Evolutionary conservation across 2,329 filamentous ascomycete species (phyloP).

Genomic region (Arthrobotrys conoides): DNA sequence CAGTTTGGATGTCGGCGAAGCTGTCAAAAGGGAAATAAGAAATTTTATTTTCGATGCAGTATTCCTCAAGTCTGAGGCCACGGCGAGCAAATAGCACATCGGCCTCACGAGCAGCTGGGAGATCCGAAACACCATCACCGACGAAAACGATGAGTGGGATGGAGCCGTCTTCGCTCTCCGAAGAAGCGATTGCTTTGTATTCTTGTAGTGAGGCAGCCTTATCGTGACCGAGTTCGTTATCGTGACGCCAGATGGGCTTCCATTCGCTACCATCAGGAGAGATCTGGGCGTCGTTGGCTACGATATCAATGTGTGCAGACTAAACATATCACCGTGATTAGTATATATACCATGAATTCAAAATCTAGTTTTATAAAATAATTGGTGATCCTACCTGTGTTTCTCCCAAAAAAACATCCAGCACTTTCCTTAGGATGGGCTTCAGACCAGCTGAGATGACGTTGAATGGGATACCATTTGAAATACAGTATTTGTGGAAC

Average conservation of each 20-base stretch:
- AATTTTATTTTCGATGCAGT: conserved; percentile 76
- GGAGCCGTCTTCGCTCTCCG: conserved; percentile 73
- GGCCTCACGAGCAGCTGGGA: conserved; percentile 76
- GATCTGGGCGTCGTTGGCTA: conserved; percentile 77
- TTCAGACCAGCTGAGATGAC: conserved; percentile 79
- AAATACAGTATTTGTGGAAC: conserved; percentile 77
- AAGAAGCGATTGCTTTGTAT: conserved; percentile 72
- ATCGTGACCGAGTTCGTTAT: conserved; percentile 77
- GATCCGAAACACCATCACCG: conserved; percentile 78
- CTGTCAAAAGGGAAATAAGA: conserved; percentile 76
- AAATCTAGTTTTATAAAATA: neutral
- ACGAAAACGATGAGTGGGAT: conserved; percentile 79
- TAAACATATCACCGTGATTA: conserved; percentile 50
- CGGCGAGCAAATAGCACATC: conserved; percentile 78
- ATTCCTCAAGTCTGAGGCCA: conserved; percentile 77
- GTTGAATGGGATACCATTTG: conserved; percentile 77
- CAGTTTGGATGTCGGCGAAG: conserved; percentile 76
- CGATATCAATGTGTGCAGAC: conserved; percentile 75
- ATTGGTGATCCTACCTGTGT: conserved; percentile 66
- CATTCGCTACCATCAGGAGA: conserved; percentile 73
- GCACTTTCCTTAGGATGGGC: conserved; percentile 74
- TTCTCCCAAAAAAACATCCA: conserved; percentile 77
- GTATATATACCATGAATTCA: neutral
- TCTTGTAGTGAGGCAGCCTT: conserved; percentile 77
- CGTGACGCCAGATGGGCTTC: conserved; percentile 78